phyloP scores from a whole-genome alignment of 2,329 filamentous ascomycete species.

The Sordariomycetes sp. region DNA sequence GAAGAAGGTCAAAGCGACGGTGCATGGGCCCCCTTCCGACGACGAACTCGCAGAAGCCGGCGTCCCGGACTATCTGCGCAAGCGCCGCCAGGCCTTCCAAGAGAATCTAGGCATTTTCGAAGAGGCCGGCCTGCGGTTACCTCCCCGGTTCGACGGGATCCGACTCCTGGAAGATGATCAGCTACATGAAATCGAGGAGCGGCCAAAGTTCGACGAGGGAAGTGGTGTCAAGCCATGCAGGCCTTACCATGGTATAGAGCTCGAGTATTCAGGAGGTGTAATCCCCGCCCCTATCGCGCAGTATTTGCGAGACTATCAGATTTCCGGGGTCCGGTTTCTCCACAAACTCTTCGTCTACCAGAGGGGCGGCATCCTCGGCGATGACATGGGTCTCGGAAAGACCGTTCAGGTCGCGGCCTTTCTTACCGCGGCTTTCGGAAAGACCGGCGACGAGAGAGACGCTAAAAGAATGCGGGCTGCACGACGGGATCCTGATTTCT shows the following conservation, averaged over 20 bases:
- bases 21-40: conserved; percentile 19
- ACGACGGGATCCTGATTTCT: conserved; percentile 45
- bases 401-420: conserved; percentile 95
- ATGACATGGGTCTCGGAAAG: conserved; percentile 97
- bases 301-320: conserved; percentile 84
- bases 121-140: conserved; percentile 58
- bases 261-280: conserved; percentile 63
- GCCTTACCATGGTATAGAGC: conserved; percentile 59
- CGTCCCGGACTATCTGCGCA: conserved; percentile 60
- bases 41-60: conserved; percentile 36
- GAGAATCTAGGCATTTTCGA: conserved; percentile 42
- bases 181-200: conserved; percentile 49
- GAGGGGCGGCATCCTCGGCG: conserved; percentile 77
- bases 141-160: conserved; percentile 64
- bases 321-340: conserved; percentile 72
- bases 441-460: conserved; percentile 81
- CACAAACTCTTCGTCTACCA: conserved; percentile 87
- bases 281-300: conserved; percentile 85
- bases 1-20: conserved; percentile 11
- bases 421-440: conserved; percentile 81
- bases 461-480: conserved; percentile 79
- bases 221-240: conserved; percentile 50
- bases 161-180: conserved; percentile 59
- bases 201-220: conserved; percentile 49
- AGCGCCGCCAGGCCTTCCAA: conserved; percentile 59